Conservation (phyloP, 371 early-diverging fungal genomes). For the Polyrhizophydium stewartii region DNA sequence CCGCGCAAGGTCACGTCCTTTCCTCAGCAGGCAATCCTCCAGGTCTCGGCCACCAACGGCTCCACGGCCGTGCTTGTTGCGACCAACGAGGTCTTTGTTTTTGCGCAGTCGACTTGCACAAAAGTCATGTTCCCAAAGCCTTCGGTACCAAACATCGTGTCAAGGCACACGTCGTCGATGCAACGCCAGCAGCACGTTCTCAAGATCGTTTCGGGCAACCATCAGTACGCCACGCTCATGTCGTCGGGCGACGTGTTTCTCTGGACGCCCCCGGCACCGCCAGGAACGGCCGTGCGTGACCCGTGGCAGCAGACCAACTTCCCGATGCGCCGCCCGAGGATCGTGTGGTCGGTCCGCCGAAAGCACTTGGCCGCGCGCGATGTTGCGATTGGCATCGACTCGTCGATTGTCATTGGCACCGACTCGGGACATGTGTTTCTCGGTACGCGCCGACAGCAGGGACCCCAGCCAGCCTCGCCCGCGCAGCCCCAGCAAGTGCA, state of each 20-base stretch:
- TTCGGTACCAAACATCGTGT: slow-evolving; percentile 4
- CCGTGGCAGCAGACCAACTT: slow-evolving; percentile 29
- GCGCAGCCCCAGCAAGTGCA: neutral
- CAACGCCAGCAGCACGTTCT: neutral
- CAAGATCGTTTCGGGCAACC: slow-evolving; percentile 32
- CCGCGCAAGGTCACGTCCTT: slow-evolving; percentile 39
- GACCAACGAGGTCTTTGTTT: slow-evolving; percentile 28
- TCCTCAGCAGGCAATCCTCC: slow-evolving; percentile 18
- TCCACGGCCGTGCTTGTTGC: slow-evolving; percentile 35
- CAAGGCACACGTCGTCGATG: slow-evolving; percentile 4
- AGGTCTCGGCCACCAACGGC: slow-evolving; percentile 32
- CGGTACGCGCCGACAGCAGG: slow-evolving; percentile 15
- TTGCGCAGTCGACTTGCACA: slow-evolving; percentile 13
- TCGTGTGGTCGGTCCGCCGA: slow-evolving; percentile 27
- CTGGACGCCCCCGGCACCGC: slow-evolving; percentile 34
- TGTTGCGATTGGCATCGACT: slow-evolving; percentile 38
- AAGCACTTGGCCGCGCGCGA: slow-evolving; percentile 21
- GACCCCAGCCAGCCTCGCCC: neutral
- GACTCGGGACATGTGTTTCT: slow-evolving; percentile 31
- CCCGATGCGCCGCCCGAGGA: slow-evolving; percentile 24
- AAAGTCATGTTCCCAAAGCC: slow-evolving; percentile 16
- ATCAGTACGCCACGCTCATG: slow-evolving; percentile 28
- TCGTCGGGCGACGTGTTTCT: slow-evolving; percentile 34
- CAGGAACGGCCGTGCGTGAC: slow-evolving; percentile 1
- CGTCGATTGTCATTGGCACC: slow-evolving; percentile 32